phyloP scores from a whole-genome alignment of 2,329 filamentous ascomycete species.

The Cordyceps fumosorosea region DNA sequence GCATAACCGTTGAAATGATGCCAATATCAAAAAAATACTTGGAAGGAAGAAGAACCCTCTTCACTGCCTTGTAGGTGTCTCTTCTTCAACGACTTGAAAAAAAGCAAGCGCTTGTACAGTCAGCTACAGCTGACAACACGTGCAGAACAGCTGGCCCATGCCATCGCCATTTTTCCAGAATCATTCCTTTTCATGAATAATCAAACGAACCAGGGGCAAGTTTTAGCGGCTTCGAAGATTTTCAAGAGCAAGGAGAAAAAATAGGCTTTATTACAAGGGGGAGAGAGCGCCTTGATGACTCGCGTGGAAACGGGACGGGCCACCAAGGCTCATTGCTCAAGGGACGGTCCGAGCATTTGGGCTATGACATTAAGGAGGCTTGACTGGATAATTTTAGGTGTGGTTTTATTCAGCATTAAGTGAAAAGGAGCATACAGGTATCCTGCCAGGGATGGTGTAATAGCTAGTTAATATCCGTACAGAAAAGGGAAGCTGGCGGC shows the following conservation, averaged over 20 bases:
- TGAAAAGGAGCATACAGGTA: background rate
- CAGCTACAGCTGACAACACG: background rate
- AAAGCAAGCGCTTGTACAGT: background rate
- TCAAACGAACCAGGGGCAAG: background rate
- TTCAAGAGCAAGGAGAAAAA: background rate
- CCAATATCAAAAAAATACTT: background rate
- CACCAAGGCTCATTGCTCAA: conserved; percentile 7
- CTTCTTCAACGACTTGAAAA: background rate
- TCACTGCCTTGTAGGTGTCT: background rate
- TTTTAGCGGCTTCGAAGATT: background rate
- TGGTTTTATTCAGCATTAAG: background rate
- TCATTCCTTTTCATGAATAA: background rate
- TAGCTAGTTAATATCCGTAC: background rate
- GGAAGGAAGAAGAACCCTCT: background rate
- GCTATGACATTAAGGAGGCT: conserved; percentile 5
- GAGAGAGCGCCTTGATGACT: background rate
- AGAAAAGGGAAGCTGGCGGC: conserved; percentile 4
- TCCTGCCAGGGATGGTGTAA: background rate
- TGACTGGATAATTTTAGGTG: background rate
- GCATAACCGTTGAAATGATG: background rate
- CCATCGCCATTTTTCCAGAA: background rate
- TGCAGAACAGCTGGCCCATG: background rate
- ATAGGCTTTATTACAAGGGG: background rate
- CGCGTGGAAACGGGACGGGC: conserved; percentile 11
- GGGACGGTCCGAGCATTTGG: conserved; percentile 11